These are phyloP conservation scores for Leptographium radiaticola DNA, from an alignment of 2,329 filamentous ascomycete species.

Conservation along the genomic window DNA sequence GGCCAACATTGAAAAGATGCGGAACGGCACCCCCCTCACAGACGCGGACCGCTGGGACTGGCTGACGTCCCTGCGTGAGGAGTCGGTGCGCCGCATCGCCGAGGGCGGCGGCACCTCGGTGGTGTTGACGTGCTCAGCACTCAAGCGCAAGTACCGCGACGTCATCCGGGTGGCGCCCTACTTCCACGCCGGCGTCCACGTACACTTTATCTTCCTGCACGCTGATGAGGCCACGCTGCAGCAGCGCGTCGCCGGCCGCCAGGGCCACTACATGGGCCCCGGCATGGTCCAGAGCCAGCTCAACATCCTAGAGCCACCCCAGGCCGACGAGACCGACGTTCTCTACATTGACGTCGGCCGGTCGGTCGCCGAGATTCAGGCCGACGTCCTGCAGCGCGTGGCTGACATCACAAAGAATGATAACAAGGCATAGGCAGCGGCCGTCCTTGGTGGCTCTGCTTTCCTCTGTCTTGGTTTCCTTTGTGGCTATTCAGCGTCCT, in stretches of 20 bases:
- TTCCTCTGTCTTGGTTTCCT: not conserved
- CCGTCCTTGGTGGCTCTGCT: not conserved
- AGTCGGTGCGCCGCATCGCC: conserved; percentile 43
- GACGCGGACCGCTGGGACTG: conserved; percentile 97
- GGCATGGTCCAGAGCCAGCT: conserved; percentile 93
- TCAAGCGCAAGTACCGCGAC: conserved; percentile 96
- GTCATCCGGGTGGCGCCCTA: conserved; percentile 73
- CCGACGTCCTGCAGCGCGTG: conserved; percentile 44
- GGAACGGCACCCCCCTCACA: conserved; percentile 66
- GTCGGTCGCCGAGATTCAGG: conserved; percentile 44
- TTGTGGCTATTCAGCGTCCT: not conserved
- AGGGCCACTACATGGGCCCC: conserved; percentile 91
- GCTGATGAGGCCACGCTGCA: conserved; percentile 65
- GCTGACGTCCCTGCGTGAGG: conserved; percentile 67
- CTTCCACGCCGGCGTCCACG: conserved; percentile 55
- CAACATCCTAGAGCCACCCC: conserved; percentile 71
- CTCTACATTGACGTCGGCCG: conserved; percentile 57
- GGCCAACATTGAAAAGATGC: conserved; percentile 86
- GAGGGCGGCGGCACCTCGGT: conserved; percentile 56
- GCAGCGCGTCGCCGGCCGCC: conserved; percentile 57
- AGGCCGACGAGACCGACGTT: conserved; percentile 56
- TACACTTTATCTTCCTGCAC: conserved; percentile 89
- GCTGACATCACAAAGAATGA: no score
- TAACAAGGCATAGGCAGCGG: not conserved
- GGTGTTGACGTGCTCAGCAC: conserved; percentile 89